Conservation (phyloP, 2,329 filamentous ascomycete genomes). For the Blastomyces parvus region DNA sequence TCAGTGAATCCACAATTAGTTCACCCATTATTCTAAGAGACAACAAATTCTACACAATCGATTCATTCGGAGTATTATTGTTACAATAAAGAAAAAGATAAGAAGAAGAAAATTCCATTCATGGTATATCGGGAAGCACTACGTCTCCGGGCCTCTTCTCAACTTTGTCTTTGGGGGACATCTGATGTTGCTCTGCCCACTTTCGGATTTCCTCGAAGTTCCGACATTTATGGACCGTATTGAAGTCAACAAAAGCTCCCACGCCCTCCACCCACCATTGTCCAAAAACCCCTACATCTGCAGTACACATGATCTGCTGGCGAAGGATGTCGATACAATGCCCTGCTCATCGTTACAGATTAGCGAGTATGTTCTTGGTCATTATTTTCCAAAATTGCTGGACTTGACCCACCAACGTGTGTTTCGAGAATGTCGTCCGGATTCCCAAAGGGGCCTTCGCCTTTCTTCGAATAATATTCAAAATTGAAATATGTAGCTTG, state of each 20-base stretch:
- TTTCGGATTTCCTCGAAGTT: constrained; percentile 46
- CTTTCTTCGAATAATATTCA: constrained; percentile 45
- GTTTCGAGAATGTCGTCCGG: constrained; percentile 45
- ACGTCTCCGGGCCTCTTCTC: constrained; percentile 9
- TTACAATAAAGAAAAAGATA: neutral
- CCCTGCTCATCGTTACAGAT: constrained; percentile 24
- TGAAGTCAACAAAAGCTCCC: constrained; percentile 52
- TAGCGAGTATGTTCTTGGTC: neutral
- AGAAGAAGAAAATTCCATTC: neutral
- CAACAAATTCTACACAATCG: neutral
- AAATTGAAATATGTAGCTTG: constrained; percentile 52
- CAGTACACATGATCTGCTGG: constrained; percentile 55
- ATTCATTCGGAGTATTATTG: neutral
- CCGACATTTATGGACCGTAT: constrained; percentile 50
- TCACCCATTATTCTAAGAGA: neutral
- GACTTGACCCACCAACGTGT: constrained; percentile 37
- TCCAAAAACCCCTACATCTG: constrained; percentile 51
- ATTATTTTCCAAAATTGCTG: neutral
- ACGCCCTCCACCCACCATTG: constrained; percentile 51
- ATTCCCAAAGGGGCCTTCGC: constrained; percentile 47
- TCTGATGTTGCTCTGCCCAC: constrained; percentile 45
- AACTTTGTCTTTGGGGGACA: neutral
- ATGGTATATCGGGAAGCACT: constrained; percentile 11
- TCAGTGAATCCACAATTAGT: neutral
- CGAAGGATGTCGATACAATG: constrained; percentile 55